These are phyloP conservation scores for Gymnopilus dilepis DNA, from an alignment of 768 basidiomycete species.

Conservation along the genomic window DNA sequence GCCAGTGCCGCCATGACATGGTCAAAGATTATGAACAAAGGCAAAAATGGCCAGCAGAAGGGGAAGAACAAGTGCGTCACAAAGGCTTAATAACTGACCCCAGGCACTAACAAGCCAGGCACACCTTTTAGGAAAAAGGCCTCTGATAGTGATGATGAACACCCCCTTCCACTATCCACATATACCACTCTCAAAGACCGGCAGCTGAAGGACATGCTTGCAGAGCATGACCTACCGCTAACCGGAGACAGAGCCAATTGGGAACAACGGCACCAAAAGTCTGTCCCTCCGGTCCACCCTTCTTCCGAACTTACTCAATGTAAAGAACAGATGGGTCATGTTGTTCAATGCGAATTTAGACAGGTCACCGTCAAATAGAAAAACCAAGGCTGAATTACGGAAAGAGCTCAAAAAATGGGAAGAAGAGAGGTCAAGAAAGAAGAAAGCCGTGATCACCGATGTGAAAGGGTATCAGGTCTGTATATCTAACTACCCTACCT, in stretches of 20 bases:
- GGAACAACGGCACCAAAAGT: conserved; percentile 67
- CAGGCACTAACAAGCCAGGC: conserved; percentile 2
- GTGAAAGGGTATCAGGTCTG: conserved; percentile 29
- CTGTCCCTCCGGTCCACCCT: conserved; percentile 10
- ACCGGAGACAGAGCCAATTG: conserved; percentile 56
- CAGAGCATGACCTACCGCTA: conserved; percentile 52
- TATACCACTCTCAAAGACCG: conserved; percentile 70
- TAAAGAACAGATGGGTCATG: conserved; percentile 64
- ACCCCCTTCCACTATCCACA: conserved; percentile 65
- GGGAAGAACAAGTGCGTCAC: conserved; percentile 39
- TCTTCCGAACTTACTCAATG: conserved; percentile 4
- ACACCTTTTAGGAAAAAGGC: conserved; percentile 24
- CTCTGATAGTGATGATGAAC: conserved; percentile 39
- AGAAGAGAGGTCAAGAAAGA: conserved; percentile 48
- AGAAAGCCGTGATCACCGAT: conserved; percentile 44
- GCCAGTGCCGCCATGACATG: conserved; percentile 38
- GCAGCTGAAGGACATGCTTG: conserved; percentile 60
- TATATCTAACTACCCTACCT: neutral
- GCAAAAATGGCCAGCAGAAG: conserved; percentile 41
- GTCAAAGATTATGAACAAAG: conserved; percentile 49
- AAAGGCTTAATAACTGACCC: conserved; percentile 15
- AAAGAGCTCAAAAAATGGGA: conserved; percentile 66
- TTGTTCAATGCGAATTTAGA: conserved; percentile 76
- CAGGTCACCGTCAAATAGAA: conserved; percentile 49
- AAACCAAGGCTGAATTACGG: conserved; percentile 50